Evolutionary conservation across 768 basidiomycete species (phyloP).

Genomic region (Paxillus rubicundulus): DNA sequence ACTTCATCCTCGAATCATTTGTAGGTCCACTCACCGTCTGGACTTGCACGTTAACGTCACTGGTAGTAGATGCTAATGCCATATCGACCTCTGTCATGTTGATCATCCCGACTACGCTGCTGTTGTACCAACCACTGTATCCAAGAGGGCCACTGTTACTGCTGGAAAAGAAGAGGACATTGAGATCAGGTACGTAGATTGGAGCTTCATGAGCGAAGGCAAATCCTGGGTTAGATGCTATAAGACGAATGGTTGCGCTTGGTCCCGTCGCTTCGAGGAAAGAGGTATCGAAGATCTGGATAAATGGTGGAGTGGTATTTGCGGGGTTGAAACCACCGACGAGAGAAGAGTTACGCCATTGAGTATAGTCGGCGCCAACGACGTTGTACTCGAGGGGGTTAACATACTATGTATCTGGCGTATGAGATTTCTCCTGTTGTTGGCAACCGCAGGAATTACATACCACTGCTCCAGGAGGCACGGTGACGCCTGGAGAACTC

Average conservation of each 20-base stretch:
- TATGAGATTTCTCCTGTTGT: background rate
- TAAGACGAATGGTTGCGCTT: conserved; percentile 53
- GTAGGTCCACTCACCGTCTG: conserved; percentile 30
- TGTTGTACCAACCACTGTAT: conserved; percentile 59
- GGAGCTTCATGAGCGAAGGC: conserved; percentile 82
- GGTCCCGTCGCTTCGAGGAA: conserved; percentile 61
- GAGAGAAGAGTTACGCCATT: conserved; percentile 37
- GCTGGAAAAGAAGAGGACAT: conserved; percentile 71
- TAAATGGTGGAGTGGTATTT: conserved; percentile 54
- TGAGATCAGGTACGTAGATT: conserved; percentile 61
- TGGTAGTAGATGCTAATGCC: conserved; percentile 37
- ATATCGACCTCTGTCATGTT: conserved; percentile 53
- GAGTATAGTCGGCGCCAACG: conserved; percentile 41
- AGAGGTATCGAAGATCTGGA: conserved; percentile 51
- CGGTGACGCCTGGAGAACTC: background rate
- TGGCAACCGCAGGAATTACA: background rate
- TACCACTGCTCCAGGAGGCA: conserved; percentile 23
- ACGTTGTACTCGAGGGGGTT: conserved; percentile 53
- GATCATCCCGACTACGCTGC: conserved; percentile 63
- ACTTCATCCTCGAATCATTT: background rate
- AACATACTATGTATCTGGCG: conserved; percentile 42
- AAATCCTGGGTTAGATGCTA: conserved; percentile 59
- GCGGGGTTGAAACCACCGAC: conserved; percentile 57
- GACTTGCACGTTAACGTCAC: conserved; percentile 48
- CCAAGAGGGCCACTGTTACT: conserved; percentile 66